A percentile compares a stretch with the other conserved stretches of the same genome.
Evolutionary conservation across 352 stramenopile genomes (phyloP).

Genomic region (Phytophthora aleatoria): DNA sequence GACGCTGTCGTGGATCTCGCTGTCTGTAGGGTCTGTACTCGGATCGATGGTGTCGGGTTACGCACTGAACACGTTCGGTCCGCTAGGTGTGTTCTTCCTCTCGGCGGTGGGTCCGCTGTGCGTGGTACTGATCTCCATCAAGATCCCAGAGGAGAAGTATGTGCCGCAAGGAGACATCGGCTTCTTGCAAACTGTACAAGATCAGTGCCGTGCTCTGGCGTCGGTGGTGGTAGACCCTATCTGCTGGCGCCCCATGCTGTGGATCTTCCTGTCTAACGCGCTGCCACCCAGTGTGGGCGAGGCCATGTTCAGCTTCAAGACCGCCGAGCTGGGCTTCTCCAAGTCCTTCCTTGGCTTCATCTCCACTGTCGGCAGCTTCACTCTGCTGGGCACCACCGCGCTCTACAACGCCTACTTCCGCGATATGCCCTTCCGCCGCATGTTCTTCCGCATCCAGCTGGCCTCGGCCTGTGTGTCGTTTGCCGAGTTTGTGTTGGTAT

Average conservation of each 20-base stretch:
- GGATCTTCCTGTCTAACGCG: conserved; percentile 83
- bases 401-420: conserved; percentile 84
- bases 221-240: conserved; percentile 71
- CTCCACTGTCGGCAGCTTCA: conserved; percentile 75
- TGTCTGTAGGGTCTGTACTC: conserved; percentile 73
- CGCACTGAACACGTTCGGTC: conserved; percentile 61
- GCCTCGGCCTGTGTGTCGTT: conserved; percentile 69
- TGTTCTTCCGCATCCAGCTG: conserved; percentile 81
- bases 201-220: conserved; percentile 57
- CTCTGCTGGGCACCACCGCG: conserved; percentile 68
- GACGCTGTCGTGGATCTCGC: conserved; percentile 78
- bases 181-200: conserved; percentile 57
- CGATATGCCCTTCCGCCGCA: conserved; percentile 74
- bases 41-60: conserved; percentile 71
- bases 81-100: conserved; percentile 74
- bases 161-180: conserved; percentile 28
- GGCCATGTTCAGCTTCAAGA: conserved; percentile 89
- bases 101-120: conserved; percentile 73
- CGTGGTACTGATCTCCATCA: conserved; percentile 65
- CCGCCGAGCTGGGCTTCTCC: conserved; percentile 70
- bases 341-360: conserved; percentile 84
- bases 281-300: conserved; percentile 73
- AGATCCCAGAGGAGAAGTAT: conserved; percentile 60
- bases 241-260: conserved; percentile 80
- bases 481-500: conserved; percentile 74